Conservation (phyloP, 768 basidiomycete genomes). For the Asterophora lycoperdoides region DNA sequence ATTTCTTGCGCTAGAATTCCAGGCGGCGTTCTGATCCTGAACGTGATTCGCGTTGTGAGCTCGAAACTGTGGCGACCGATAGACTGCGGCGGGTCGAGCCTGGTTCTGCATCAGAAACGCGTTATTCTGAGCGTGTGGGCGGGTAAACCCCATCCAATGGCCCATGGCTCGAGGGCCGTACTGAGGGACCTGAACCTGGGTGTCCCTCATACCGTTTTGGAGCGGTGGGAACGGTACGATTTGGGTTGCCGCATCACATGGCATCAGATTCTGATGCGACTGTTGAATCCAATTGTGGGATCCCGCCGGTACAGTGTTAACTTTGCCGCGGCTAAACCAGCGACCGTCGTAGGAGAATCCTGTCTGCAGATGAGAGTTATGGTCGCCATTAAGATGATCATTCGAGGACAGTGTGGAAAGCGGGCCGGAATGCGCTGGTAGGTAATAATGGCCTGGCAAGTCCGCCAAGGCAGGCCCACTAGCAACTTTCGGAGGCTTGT, state of each 20-base stretch:
- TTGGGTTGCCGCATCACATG: background rate
- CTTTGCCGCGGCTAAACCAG: background rate
- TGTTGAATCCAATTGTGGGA: constrained; percentile 4
- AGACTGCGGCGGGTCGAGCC: background rate
- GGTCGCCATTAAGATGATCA: background rate
- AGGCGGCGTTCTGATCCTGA: constrained; percentile 13
- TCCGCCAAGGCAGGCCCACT: background rate
- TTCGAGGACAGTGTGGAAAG: background rate
- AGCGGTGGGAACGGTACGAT: background rate
- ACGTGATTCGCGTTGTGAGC: background rate
- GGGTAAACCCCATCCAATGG: background rate
- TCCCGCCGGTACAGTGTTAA: background rate
- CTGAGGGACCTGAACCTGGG: background rate
- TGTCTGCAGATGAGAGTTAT: background rate
- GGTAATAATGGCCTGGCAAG: background rate
- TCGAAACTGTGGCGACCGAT: constrained; percentile 4
- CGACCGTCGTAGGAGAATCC: background rate
- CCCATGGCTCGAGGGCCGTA: background rate
- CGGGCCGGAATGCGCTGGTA: background rate
- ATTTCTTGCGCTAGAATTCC: background rate
- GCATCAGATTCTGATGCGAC: background rate
- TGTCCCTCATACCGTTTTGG: background rate
- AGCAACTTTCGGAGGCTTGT: background rate
- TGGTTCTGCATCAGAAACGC: background rate
- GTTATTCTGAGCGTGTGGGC: background rate